phyloP scores from a whole-genome alignment of 345 rosid genomes.

The Crucihimalaya himalaica region DNA sequence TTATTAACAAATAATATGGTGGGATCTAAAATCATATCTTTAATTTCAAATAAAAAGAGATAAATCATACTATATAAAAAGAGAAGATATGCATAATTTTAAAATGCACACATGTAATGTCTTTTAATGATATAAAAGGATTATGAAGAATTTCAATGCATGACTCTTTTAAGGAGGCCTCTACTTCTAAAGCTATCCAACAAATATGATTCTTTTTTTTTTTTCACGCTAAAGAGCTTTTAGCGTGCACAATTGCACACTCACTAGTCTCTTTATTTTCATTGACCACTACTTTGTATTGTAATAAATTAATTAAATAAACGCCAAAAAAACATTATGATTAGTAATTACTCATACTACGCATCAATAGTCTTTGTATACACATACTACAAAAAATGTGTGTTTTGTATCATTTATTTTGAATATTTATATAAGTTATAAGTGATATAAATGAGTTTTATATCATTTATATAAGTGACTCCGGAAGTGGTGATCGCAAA shows the following conservation, averaged over 20 bases:
- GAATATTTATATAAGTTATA: no score
- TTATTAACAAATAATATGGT: constrained; percentile 26
- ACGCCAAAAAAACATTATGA: constrained; percentile 23
- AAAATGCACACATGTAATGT: constrained; percentile 31
- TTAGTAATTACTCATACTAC: constrained; percentile 32
- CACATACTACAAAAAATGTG: no score
- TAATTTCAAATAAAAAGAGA: constrained; percentile 16
- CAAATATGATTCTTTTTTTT: constrained; percentile 21
- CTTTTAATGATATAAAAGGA: constrained; percentile 5
- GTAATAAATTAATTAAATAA: constrained; percentile 12
- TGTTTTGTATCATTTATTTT: no score
- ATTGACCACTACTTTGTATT: constrained; percentile 22
- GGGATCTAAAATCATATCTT: constrained; percentile 18
- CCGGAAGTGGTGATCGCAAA: no score
- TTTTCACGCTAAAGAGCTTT: constrained; percentile 34
- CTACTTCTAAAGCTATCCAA: constrained; percentile 34
- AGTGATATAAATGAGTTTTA: no score
- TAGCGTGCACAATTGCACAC: constrained; percentile 29
- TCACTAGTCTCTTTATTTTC: constrained; percentile 10
- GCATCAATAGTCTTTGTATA: not conserved
- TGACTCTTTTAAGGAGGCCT: constrained; percentile 37
- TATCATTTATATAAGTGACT: no score
- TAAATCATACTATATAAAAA: not conserved
- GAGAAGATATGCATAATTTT: constrained; percentile 21
- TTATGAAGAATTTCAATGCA: constrained; percentile 17